Base-by-base conservation (phyloP, 164 flowering plant species). In the Vitis rotundifolia region DNA sequence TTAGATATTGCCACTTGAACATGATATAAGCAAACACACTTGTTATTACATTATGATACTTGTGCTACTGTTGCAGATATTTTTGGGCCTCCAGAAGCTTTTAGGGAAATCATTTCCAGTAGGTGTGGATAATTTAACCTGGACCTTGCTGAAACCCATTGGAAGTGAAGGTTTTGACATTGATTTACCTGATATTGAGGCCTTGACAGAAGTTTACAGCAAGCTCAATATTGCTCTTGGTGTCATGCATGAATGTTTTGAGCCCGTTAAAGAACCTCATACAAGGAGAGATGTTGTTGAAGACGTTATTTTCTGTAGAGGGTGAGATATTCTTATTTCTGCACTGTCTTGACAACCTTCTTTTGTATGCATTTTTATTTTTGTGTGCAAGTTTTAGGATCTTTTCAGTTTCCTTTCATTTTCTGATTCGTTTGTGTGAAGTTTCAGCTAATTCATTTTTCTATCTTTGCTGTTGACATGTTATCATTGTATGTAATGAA, bases 221-320 rank as follows among this genome's bases (percentile, higher is more conserved):
- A 91, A 89, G 79, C 94, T 95, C 16, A 82, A 73, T 79, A 71
- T 88, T 67, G 98, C 98, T 56, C 84, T 90, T 22, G 71, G 62
- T 53, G 87, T 93, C 60, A 82, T 96, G 87, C 97, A 91, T 59
- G 99, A 96, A 73, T 93, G 94, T 75, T 95, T 96, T 72, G 85
- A 84, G 68, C 89, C 92, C 66, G 76, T 89, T 37, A 77, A 70
- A 65, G 97, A 89, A 26, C 76, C 81, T 63, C 60, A 54, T 9
- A 83, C 91, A n/a, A 64, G 71, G 60, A 85, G 87, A 49, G 97
- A 93, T 80, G 75, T 95, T 49, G 77, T 86, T 49, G 86, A 82
- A 71, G 97, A 91, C 83, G 86, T 90, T 65, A 76, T 96, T 48
- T 93, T 91, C 74, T 77, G 85, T 75, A 87, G 78, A 80, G 15